phyloP scores from a whole-genome alignment of 306 rosid genomes.

The Gillenia trifoliata region DNA sequence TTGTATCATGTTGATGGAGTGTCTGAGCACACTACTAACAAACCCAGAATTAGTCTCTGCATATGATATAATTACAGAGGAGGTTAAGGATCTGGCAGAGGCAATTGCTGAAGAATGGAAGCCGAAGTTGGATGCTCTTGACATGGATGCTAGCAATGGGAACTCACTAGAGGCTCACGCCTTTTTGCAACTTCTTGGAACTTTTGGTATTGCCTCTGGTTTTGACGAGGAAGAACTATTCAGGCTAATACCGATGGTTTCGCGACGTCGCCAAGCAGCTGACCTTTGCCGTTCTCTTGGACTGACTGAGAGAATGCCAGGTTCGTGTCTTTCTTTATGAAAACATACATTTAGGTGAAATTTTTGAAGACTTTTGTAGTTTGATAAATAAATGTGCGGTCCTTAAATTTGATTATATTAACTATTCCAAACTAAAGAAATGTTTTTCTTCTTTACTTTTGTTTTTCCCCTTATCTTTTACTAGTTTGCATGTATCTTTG shows the following conservation, averaged over 20 bases:
- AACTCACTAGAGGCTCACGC: constrained; percentile 99
- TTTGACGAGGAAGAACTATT: constrained; percentile 72
- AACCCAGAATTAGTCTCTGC: constrained; percentile 34
- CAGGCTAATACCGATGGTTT: constrained; percentile 86
- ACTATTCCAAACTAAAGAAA: not conserved
- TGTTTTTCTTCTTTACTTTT: not conserved
- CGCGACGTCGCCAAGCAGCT: constrained; percentile 96
- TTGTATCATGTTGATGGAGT: constrained; percentile 98
- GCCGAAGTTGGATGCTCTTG: constrained; percentile 83
- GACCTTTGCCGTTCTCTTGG: constrained; percentile 97
- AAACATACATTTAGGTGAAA: not conserved
- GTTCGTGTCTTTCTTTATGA: constrained; percentile 30
- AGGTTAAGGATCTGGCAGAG: constrained; percentile 68
- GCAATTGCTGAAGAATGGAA: constrained; percentile 85
- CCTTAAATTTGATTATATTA: not conserved
- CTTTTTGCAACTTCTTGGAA: constrained; percentile 88
- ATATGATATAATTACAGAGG: constrained; percentile 57
- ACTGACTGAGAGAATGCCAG: constrained; percentile 89
- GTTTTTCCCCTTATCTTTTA: not conserved
- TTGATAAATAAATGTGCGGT: not conserved
- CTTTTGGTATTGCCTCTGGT: constrained; percentile 79
- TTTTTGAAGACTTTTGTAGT: not conserved
- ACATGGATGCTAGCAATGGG: constrained; percentile 92
- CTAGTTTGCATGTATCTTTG: not conserved
- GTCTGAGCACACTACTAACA: constrained; percentile 65